A percentile compares a stretch with the other conserved stretches of the same genome.
These are phyloP conservation scores for Amanita rimosa DNA, from an alignment of 768 basidiomycete species.

Conservation along the genomic window DNA sequence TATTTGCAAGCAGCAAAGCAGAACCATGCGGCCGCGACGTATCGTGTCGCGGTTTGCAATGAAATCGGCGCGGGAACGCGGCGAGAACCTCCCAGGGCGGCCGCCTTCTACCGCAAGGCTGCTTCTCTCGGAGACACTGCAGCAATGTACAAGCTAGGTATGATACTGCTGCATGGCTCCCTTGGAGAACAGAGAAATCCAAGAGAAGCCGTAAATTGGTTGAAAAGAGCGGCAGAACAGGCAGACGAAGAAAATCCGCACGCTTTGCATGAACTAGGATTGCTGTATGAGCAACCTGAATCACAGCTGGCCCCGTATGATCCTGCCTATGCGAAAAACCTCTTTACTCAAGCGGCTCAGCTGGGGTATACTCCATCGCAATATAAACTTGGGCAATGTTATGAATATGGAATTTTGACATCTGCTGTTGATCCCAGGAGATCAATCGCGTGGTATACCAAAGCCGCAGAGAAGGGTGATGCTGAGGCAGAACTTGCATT, in stretches of 20 bases:
- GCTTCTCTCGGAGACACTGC: constrained; percentile 94
- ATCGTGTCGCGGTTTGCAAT: constrained; percentile 97
- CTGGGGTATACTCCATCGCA: constrained; percentile 91
- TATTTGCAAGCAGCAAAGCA: constrained; percentile 97
- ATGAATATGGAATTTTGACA: constrained; percentile 81
- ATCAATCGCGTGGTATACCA: constrained; percentile 98
- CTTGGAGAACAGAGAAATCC: constrained; percentile 78
- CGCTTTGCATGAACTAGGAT: constrained; percentile 90
- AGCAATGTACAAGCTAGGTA: constrained; percentile 99
- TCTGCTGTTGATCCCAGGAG: constrained; percentile 90
- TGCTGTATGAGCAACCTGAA: constrained; percentile 66
- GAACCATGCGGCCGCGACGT: constrained; percentile 90
- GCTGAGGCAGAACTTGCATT: constrained; percentile 91
- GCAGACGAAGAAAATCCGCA: constrained; percentile 98
- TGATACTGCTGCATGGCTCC: constrained; percentile 81
- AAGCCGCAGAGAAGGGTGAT: constrained; percentile 94
- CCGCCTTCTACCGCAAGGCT: constrained; percentile 94
- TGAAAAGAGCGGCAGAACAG: constrained; percentile 90
- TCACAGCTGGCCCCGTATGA: constrained; percentile 67
- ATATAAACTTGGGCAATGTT: constrained; percentile 91
- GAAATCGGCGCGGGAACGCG: constrained; percentile 96
- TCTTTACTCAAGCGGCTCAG: constrained; percentile 86
- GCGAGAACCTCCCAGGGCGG: constrained; percentile 77
- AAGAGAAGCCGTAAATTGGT: constrained; percentile 90
- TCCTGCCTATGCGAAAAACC: constrained; percentile 68